phyloP scores from a whole-genome alignment of 2,329 filamentous ascomycete species.

The Ceratocystis albifundus region DNA sequence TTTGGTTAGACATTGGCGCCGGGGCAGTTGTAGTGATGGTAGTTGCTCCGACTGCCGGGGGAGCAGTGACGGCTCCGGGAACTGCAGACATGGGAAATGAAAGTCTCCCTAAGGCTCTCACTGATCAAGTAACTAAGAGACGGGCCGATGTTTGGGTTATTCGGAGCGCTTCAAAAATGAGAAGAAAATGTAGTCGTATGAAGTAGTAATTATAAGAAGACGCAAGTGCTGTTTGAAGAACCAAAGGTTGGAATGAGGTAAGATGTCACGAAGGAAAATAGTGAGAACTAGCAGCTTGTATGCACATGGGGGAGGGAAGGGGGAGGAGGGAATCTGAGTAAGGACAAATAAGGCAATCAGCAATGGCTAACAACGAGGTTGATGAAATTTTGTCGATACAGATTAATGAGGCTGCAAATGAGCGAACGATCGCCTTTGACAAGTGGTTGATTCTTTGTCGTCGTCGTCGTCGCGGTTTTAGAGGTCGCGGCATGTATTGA shows the following conservation, averaged over 20 bases:
- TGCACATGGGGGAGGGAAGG: not conserved
- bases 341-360: not conserved
- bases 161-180: not conserved
- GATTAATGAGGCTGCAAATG: slow-evolving; percentile 13
- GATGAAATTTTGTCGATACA: slow-evolving; percentile 6
- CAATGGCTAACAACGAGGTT: not conserved
- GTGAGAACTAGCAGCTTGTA: not conserved
- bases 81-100: slow-evolving; percentile 21
- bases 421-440: not conserved
- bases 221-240: not conserved
- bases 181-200: not conserved
- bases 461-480: slow-evolving; percentile 19
- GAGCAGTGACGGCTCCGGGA: slow-evolving; percentile 24
- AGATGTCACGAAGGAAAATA: not conserved
- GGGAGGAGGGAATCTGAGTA: too few relatives aligned
- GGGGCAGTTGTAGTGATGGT: slow-evolving; percentile 27
- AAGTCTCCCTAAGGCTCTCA: not conserved
- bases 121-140: not conserved
- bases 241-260: not conserved
- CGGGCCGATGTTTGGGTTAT: not conserved
- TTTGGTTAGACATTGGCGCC: slow-evolving; percentile 61
- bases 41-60: slow-evolving; percentile 24
- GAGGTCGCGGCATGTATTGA: not conserved
- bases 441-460: not conserved
- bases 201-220: not conserved